A percentile compares a stretch with the other conserved stretches of the same genome.
Conservation (phyloP, 2,329 filamentous ascomycete genomes). For the Cadophora sp. region DNA sequence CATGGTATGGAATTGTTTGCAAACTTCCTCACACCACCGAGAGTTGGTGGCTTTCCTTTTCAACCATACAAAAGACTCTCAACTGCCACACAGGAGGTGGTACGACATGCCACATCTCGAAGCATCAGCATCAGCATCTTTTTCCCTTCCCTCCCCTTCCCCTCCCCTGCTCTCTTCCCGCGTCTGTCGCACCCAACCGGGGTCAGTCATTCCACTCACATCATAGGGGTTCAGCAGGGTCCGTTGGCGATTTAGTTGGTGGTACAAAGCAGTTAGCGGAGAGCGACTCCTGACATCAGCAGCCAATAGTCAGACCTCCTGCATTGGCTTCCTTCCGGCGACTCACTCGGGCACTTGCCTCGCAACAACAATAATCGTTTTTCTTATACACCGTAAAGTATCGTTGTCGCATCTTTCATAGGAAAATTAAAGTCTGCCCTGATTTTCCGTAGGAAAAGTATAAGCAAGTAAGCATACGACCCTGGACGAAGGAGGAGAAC, state of each 20-base stretch:
- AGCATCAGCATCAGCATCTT: background rate
- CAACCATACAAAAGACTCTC: background rate
- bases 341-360: too few relatives aligned
- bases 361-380: background rate
- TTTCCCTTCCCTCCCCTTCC: background rate
- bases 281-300: background rate
- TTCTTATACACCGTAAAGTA: background rate
- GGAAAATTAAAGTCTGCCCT: background rate
- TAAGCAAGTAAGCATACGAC: background rate
- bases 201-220: background rate
- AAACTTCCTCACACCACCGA: background rate
- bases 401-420: background rate
- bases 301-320: background rate
- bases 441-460: background rate
- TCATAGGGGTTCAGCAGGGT: constrained; percentile 18
- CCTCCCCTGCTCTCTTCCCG: background rate
- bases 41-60: background rate
- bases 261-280: background rate
- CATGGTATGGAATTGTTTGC: too few relatives aligned
- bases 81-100: background rate
- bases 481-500: too few relatives aligned
- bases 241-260: background rate
- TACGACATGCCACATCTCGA: background rate
- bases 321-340: too few relatives aligned
- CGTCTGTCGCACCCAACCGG: background rate